Base-by-base conservation (phyloP, 345 rosid species). In the Limnanthes douglasii region DNA sequence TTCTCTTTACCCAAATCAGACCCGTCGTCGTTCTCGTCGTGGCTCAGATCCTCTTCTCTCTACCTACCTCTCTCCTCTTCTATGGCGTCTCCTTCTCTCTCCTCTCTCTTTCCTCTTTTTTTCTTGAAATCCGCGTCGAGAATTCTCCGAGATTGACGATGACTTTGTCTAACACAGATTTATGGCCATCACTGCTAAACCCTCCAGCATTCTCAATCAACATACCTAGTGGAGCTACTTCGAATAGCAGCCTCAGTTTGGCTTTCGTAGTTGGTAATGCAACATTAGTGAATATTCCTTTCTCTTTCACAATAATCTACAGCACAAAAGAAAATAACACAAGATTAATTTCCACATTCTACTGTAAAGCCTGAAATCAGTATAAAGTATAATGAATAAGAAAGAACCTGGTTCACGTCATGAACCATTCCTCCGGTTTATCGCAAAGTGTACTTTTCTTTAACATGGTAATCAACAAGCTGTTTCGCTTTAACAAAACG, bases 351-450 rank as follows among this genome's bases (percentile, higher is more conserved):
- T n/a, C n/a, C n/a, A n/a, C n/a, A n/a, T n/a, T n/a, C n/a, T n/a
- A n/a, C n/a, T n/a, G n/a, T n/a, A n/a, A n/a, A n/a, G n/a, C n/a
- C n/a, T n/a, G n/a, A n/a, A n/a, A n/a, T n/a, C n/a, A n/a, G n/a
- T n/a, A n/a, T n/a, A n/a, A n/a, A n/a, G n/a, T n/a, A n/a, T n/a
- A n/a, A n/a, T n/a, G n/a, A n/a, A n/a, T n/a, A n/a, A n/a, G n/a
- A n/a, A n/a, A n/a, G 2, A 44, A 71, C 96, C 92, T 80, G 96
- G 64, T 81, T 78, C 43, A 86, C 96, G 15, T 86, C 98, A 10
- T 95, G 98, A 41, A 90, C 98, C 95, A 90, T 90, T 66, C 98
- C 98, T 66, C 98, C 98, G 0, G 98, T 90, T 86, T 90, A 90
- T 66, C 95, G 61, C 57, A 90, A 66, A 24, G 98, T 90, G 81